phyloP scores from a whole-genome alignment of 2,329 filamentous ascomycete genomes.

The Calycina herbarum region DNA sequence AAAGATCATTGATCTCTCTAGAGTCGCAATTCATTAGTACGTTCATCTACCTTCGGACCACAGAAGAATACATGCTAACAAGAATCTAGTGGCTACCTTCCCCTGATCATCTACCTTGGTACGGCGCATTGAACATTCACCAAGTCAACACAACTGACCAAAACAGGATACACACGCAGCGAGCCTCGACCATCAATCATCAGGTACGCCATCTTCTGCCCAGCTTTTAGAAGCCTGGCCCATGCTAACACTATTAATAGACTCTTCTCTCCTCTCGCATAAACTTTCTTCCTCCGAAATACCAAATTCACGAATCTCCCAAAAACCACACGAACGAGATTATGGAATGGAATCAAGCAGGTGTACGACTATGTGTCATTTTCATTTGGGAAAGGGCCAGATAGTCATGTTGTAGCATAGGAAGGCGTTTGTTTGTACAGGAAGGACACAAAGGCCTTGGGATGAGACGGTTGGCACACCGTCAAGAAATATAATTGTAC shows the following conservation, averaged over 20 bases:
- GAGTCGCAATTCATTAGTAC: slow-evolving; percentile 94
- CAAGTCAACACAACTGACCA: slow-evolving; percentile 23
- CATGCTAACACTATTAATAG: slow-evolving; percentile 41
- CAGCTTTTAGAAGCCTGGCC: background rate
- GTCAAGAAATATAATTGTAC: slow-evolving; percentile 34
- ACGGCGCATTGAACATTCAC: slow-evolving; percentile 39
- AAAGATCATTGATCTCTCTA: slow-evolving; percentile 91
- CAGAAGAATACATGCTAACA: slow-evolving; percentile 38
- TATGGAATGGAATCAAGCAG: slow-evolving; percentile 7
- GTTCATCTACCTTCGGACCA: slow-evolving; percentile 36
- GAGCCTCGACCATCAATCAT: slow-evolving; percentile 82
- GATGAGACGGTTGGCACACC: slow-evolving; percentile 12
- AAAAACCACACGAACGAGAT: slow-evolving; percentile 10
- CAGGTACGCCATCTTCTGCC: slow-evolving; percentile 49
- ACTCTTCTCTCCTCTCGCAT: slow-evolving; percentile 65
- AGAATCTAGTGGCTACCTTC: slow-evolving; percentile 78
- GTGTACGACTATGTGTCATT: background rate
- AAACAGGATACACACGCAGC: slow-evolving; percentile 85
- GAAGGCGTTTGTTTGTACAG: slow-evolving; percentile 31
- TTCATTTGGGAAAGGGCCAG: background rate
- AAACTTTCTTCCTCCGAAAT: slow-evolving; percentile 31
- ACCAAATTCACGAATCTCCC: slow-evolving; percentile 16
- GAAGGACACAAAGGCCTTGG: slow-evolving; percentile 17
- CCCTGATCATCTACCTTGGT: slow-evolving; percentile 96
- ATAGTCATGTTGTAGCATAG: slow-evolving; percentile 30